Percentiles rank a stretch among this genome's conserved stretches.
Conservation (phyloP, 2,329 filamentous ascomycete genomes). For the Aureobasidium uvarum region DNA sequence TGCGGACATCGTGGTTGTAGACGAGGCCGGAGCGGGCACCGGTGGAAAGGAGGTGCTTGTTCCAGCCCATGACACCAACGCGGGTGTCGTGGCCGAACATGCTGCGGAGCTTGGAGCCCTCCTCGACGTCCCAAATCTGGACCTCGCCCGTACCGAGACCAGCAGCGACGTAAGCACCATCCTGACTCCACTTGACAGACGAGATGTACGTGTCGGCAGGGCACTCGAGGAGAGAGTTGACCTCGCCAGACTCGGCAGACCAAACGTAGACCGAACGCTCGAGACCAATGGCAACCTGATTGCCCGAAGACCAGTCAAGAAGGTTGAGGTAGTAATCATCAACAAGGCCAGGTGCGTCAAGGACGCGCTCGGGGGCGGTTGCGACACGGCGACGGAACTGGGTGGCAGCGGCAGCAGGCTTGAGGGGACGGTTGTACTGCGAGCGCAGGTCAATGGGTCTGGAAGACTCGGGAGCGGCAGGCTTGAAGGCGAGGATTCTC, state of each 20-base stretch:
- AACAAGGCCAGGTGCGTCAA: slow-evolving; percentile 92
- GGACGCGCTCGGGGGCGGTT: slow-evolving; percentile 90
- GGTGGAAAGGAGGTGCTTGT: slow-evolving; percentile 95
- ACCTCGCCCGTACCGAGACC: slow-evolving; percentile 94
- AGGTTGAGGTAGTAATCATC: slow-evolving; percentile 99
- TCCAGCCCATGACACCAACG: slow-evolving; percentile 98
- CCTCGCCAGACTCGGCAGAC: slow-evolving; percentile 91
- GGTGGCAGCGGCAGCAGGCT: slow-evolving; percentile 69
- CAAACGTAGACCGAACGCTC: slow-evolving; percentile 98
- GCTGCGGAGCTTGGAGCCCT: slow-evolving; percentile 91
- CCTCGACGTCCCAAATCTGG: slow-evolving; percentile 98
- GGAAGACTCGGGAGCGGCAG: slow-evolving; percentile 93
- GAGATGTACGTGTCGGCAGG: slow-evolving; percentile 90
- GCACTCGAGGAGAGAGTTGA: slow-evolving; percentile 85
- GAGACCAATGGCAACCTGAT: slow-evolving; percentile 96
- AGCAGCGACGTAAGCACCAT: slow-evolving; percentile 93
- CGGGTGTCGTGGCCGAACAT: slow-evolving; percentile 98
- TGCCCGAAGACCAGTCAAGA: slow-evolving; percentile 95
- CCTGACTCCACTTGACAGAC: slow-evolving; percentile 98
- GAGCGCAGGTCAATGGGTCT: slow-evolving; percentile 97
- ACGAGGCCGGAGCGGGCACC: slow-evolving; percentile 92
- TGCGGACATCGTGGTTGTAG: slow-evolving; percentile 97
- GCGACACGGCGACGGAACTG: slow-evolving; percentile 90
- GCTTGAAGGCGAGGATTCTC: slow-evolving; percentile 97
- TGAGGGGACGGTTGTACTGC: slow-evolving; percentile 96